Base-by-base conservation (phyloP, 1,139 yeast genomes). In the Dujonia santamariae region DNA sequence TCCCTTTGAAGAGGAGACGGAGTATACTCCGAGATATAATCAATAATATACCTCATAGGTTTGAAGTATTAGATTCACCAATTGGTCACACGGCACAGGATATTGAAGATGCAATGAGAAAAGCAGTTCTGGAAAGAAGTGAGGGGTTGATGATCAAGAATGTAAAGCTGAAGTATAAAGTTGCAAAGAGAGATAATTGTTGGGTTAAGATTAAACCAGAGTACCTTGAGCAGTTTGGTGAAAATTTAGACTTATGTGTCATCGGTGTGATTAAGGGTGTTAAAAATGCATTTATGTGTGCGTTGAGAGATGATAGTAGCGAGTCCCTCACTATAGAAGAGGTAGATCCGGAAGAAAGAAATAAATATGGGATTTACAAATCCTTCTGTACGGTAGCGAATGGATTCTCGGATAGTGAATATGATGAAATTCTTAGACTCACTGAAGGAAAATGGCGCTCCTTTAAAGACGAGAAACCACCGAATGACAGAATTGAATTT, bases 181-280 rank as follows among this genome's bases (percentile, higher is more conserved):
- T 85, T 11, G 88, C 79, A 15, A 71, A 69, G 31, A 62, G 90
- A 36, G 69, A 71, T 30, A 70, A 71, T 19, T 61, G 68, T 15
- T 90, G 97, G 96, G 64, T 86, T 19, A 92, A 92, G 50, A 75
- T 90, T 2, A 92, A 92, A 54, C 97, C 97, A 0, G 96, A 90
- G 46, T 90, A 88, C 53, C 63, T 88, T 39, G 84, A 80, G 39
- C 87, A 84, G 36, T 85, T 85, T 56, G 96, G 96, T 7, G 96
- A 87, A 43, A 85, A 85, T 47, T 63, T 90, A 43, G 98, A 92
- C 56, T 56, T 88, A 30, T 67, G 80, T 2, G 75, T 92, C 0
- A 78, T 90, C 39, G 97, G 97, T 0, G 82, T 82, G 36, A 78
- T 75, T 36, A 78, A 80, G 11, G 90, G 86, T 0, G 71, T 75